Conservation (phyloP, 2,329 filamentous ascomycete genomes). For the Sclerotinia sclerotiorum region DNA sequence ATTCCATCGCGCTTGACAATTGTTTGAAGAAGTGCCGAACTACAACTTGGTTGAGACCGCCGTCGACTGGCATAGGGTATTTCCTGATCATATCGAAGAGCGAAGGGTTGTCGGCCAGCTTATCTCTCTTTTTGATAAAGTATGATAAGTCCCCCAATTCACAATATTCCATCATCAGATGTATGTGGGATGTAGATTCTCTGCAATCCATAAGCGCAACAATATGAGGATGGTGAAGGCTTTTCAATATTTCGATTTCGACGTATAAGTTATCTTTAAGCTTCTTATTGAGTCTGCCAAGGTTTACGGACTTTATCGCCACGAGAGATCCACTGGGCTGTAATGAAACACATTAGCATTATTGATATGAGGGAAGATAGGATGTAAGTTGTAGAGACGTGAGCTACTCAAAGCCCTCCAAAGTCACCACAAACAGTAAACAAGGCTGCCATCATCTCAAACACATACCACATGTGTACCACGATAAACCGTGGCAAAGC, state of each 20-base stretch:
- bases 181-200: slow-evolving; percentile 83
- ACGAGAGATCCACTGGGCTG: slow-evolving; percentile 80
- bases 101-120: slow-evolving; percentile 73
- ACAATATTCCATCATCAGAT: slow-evolving; percentile 98
- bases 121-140: slow-evolving; percentile 93
- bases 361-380: slow-evolving; percentile 22
- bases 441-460: slow-evolving; percentile 11
- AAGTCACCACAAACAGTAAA: not conserved
- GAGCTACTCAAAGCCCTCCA: not conserved
- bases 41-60: slow-evolving; percentile 94
- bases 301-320: slow-evolving; percentile 94
- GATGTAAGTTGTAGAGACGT: not conserved
- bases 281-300: slow-evolving; percentile 89
- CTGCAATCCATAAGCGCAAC: slow-evolving; percentile 94
- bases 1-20: slow-evolving; percentile 85
- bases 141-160: slow-evolving; percentile 90
- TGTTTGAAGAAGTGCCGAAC: slow-evolving; percentile 96
- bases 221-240: slow-evolving; percentile 92
- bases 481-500: slow-evolving; percentile 93
- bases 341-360: slow-evolving; percentile 31
- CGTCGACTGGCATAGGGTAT: slow-evolving; percentile 79
- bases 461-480: slow-evolving; percentile 76
- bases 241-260: slow-evolving; percentile 94
- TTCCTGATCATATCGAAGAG: slow-evolving; percentile 90
- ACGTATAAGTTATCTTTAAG: slow-evolving; percentile 93